Evolutionary conservation across 305 asterid genomes (phyloP).

Genomic region (Fraxinus latifolia): DNA sequence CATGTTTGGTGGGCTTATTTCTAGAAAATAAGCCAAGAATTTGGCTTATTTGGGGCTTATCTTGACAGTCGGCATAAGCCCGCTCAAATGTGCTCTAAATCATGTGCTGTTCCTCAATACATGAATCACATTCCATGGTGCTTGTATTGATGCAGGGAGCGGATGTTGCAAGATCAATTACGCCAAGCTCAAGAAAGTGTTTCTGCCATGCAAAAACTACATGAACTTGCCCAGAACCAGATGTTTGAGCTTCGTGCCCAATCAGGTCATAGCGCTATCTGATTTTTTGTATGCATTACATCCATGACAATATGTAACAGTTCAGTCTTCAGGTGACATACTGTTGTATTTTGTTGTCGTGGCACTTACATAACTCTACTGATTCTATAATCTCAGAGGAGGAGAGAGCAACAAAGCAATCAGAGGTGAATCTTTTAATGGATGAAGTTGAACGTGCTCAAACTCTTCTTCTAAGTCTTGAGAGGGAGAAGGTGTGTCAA

Average conservation of each 20-base stretch:
- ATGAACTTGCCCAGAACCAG: slow-evolving; percentile 98
- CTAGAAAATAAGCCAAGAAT: neutral
- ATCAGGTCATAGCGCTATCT: slow-evolving; percentile 59
- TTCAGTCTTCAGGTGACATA: slow-evolving; percentile 10
- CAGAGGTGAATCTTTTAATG: slow-evolving; percentile 91
- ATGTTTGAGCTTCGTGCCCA: slow-evolving; percentile 96
- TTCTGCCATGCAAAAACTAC: slow-evolving; percentile 91
- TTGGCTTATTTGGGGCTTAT: neutral
- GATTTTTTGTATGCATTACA: slow-evolving; percentile 8
- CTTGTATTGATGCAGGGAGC: slow-evolving; percentile 61
- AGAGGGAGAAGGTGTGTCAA: slow-evolving; percentile 85
- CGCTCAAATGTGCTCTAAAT: neutral
- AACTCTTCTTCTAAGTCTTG: slow-evolving; percentile 89
- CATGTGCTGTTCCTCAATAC: slow-evolving; percentile 16
- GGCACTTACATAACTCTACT: slow-evolving; percentile 16
- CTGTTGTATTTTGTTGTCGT: slow-evolving; percentile 1
- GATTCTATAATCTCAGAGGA: slow-evolving; percentile 60
- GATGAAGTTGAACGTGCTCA: slow-evolving; percentile 99
- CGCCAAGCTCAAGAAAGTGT: slow-evolving; percentile 97
- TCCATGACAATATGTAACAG: neutral
- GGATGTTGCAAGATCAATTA: slow-evolving; percentile 86
- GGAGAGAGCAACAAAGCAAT: slow-evolving; percentile 84
- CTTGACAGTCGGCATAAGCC: neutral
- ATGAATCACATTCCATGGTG: slow-evolving; percentile 18
- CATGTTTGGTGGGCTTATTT: neutral